phyloP scores from a whole-genome alignment of 345 rosid species.

The Capsella bursapastoris region DNA sequence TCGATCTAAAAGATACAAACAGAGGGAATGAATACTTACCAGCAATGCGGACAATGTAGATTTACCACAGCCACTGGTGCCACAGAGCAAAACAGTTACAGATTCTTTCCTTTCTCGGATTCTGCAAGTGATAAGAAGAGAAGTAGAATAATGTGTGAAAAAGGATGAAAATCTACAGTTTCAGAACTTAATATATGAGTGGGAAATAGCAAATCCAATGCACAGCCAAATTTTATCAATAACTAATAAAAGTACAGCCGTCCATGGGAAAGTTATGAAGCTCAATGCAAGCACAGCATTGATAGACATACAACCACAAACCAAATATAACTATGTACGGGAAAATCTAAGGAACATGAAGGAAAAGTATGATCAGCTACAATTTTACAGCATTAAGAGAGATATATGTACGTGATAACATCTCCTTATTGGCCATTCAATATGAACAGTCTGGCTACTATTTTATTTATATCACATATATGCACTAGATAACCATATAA shows the following conservation, averaged over 20 bases:
- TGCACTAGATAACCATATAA: background rate
- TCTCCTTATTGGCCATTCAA: constrained; percentile 4
- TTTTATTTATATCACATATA: background rate
- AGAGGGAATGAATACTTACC: constrained; percentile 49
- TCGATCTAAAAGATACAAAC: constrained; percentile 41
- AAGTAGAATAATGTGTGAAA: background rate
- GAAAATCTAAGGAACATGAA: background rate
- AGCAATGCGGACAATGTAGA: constrained; percentile 99
- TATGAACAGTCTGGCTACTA: constrained; percentile 12
- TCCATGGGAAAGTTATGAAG: constrained; percentile 7
- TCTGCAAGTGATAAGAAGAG: constrained; percentile 55
- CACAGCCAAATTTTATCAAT: background rate
- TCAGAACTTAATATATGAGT: constrained; percentile 1
- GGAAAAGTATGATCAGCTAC: background rate
- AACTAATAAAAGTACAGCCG: background rate
- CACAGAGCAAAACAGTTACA: constrained; percentile 93
- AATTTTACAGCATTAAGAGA: background rate
- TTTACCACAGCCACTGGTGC: constrained; percentile 99
- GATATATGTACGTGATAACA: background rate
- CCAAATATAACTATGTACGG: background rate
- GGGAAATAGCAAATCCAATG: constrained; percentile 9
- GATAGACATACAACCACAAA: background rate
- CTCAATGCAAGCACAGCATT: background rate
- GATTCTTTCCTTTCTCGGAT: constrained; percentile 98
- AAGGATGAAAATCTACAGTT: background rate